Evolutionary conservation across 805 yeast genomes (phyloP), one percentile per base, ranked within the genome.

Genomic region (Yamadazyma phyllophila): DNA sequence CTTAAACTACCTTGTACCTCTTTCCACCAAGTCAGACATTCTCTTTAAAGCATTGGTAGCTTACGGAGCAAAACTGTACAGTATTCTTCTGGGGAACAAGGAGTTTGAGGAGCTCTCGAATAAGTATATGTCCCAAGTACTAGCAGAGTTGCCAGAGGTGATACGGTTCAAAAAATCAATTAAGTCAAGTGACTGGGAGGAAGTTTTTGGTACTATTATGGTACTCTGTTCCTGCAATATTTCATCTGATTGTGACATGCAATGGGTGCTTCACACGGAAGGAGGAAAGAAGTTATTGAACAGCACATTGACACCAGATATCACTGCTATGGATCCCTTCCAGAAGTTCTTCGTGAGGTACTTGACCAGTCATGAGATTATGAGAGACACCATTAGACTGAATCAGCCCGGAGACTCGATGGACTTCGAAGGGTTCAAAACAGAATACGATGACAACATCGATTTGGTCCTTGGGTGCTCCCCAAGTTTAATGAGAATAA

Each of bases 221-320:
- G 62, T 70, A 67, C 54, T 72, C 2, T 71, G 75, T 42, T 67
- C 69, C 34, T 61, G 64, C 7, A 75, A 72, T 42, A 72, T 72
- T n/a, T 62, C 73, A 0, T 65, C 66, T 2, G 61, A 65, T 49
- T 70, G 77, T 51, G 69, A 62, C 31, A 53, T 55, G 42, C 60
- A 66, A 3, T 72, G 77, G 77, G 45, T 70, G 7, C 44, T 61
- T 7, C 65, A 70, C 45, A 49, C 68, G 26, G 62, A 64, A 47
- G 66, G 69, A 15, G 74, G 72, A 0, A 70, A 69, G 46, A 57
- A 56, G n/a, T 62, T 67, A 24, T 46, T 69, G 31, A 35, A 39
- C 33, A 33, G 32, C 8, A 30, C 38, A 11, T 26, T 43, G n/a
- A 7, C 36, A 8, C 27, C 42, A 2, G 15, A 39, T 6, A 27